These are phyloP conservation scores for Strigomonas galati DNA, from an alignment of 208 protist genomes.

Conservation along the genomic window DNA sequence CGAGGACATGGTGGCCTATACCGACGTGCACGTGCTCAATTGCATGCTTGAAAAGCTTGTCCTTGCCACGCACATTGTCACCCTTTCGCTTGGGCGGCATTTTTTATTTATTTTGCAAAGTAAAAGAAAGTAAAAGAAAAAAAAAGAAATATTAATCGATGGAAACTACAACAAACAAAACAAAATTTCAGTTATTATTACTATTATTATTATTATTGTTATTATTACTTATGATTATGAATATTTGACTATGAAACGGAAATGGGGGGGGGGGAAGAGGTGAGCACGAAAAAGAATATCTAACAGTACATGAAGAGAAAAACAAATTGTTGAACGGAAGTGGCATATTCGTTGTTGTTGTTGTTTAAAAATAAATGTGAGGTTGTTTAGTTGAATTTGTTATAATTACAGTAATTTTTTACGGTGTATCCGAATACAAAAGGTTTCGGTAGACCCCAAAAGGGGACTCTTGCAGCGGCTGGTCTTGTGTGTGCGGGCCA, in stretches of 20 bases:
- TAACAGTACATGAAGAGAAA: background rate
- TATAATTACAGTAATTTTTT: background rate
- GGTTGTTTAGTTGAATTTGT: background rate
- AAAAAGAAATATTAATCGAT: background rate
- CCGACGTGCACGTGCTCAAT: slow-evolving; percentile 88
- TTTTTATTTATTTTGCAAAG: slow-evolving; percentile 1
- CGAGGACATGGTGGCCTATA: slow-evolving; percentile 78
- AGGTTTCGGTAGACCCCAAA: slow-evolving; percentile 22
- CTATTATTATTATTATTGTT: background rate
- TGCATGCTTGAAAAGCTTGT: slow-evolving; percentile 85
- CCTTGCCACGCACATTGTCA: slow-evolving; percentile 51
- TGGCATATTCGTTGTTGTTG: too few species aligned
- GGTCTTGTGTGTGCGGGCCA: background rate
- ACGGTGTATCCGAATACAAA: slow-evolving; percentile 31
- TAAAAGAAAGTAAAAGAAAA: background rate
- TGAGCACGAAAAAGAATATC: background rate
- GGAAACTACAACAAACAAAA: background rate
- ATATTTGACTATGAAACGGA: slow-evolving; percentile 1
- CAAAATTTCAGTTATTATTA: background rate
- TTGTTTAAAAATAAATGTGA: too few species aligned
- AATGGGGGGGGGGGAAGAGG: background rate
- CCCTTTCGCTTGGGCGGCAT: slow-evolving; percentile 80
- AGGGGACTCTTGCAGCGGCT: background rate
- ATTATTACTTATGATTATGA: background rate
- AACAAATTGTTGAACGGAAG: too few species aligned